Conservation (phyloP, 2,329 filamentous ascomycete species). For the Hypoxylon sp. region DNA sequence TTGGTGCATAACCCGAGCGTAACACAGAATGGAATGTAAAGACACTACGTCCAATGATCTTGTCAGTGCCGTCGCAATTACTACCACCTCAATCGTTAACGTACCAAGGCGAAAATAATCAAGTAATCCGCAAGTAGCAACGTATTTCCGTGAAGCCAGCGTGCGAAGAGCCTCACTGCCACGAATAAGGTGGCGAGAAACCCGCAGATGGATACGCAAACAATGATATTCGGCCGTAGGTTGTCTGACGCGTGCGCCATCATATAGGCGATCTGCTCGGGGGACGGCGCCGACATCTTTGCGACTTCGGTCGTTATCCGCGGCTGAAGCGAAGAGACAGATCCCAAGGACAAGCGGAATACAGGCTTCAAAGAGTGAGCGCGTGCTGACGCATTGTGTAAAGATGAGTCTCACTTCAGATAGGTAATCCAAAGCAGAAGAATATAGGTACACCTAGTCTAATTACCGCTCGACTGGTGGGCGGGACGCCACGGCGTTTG, state of each 20-base stretch:
- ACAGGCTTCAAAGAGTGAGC: background rate
- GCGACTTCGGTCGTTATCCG: background rate
- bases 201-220: conserved; percentile 27
- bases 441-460: background rate
- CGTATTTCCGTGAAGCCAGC: conserved; percentile 16
- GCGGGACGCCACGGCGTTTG: background rate
- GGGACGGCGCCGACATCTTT: conserved; percentile 10
- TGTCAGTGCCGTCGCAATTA: conserved; percentile 1
- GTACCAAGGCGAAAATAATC: conserved; percentile 23
- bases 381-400: conserved; percentile 3
- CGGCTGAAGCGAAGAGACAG: background rate
- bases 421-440: background rate
- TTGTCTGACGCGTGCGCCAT: conserved; percentile 26
- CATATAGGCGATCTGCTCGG: conserved; percentile 34
- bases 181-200: conserved; percentile 21
- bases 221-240: conserved; percentile 26
- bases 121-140: conserved; percentile 15
- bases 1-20: conserved; percentile 10
- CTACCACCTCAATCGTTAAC: background rate
- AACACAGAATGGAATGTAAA: conserved; percentile 19
- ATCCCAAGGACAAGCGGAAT: background rate
- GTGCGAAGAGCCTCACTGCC: conserved; percentile 20
- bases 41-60: conserved; percentile 14
- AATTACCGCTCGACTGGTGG: background rate
- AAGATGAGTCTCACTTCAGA: background rate